Evolutionary conservation across 108 stramenopile species (phyloP).

Genomic region (Conticribra weissflogii): DNA sequence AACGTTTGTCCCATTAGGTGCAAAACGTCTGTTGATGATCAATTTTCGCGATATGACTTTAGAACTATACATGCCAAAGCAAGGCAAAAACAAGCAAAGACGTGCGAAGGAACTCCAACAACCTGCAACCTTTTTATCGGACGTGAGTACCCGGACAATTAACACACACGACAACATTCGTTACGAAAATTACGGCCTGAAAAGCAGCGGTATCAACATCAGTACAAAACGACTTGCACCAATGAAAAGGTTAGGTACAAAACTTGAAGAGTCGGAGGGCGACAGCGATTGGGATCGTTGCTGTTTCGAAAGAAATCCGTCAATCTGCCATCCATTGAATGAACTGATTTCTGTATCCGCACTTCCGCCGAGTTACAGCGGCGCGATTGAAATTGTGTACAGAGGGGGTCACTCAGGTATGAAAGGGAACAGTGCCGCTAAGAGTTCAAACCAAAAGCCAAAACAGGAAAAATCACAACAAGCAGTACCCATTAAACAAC

Average conservation of each 20-base stretch:
- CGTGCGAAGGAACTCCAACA: background rate
- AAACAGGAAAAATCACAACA: too few species aligned
- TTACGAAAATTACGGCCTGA: background rate
- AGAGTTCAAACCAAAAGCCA: too few species aligned
- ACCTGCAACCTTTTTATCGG: too few species aligned
- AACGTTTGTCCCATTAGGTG: conserved; percentile 28
- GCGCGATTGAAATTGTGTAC: conserved; percentile 22
- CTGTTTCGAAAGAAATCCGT: conserved; percentile 15
- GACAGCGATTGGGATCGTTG: conserved; percentile 16
- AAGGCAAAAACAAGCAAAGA: background rate
- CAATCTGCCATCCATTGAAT: conserved; percentile 8
- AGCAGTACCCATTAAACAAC: too few species aligned
- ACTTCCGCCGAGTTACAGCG: conserved; percentile 4
- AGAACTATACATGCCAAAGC: conserved; percentile 22
- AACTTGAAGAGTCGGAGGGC: background rate
- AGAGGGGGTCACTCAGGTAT: background rate
- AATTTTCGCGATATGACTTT: conserved; percentile 41
- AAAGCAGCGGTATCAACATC: conserved; percentile 9
- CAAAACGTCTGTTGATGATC: conserved; percentile 18
- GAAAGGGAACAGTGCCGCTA: too few species aligned
- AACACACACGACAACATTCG: too few species aligned
- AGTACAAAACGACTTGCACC: conserved; percentile 6
- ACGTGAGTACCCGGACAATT: too few species aligned
- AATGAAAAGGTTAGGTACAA: too few species aligned
- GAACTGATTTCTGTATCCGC: conserved; percentile 32